Evolutionary conservation across 2,329 filamentous ascomycete species (phyloP), one percentile per base, ranked within the genome.

Genomic region (Lecanosticta acicola): DNA sequence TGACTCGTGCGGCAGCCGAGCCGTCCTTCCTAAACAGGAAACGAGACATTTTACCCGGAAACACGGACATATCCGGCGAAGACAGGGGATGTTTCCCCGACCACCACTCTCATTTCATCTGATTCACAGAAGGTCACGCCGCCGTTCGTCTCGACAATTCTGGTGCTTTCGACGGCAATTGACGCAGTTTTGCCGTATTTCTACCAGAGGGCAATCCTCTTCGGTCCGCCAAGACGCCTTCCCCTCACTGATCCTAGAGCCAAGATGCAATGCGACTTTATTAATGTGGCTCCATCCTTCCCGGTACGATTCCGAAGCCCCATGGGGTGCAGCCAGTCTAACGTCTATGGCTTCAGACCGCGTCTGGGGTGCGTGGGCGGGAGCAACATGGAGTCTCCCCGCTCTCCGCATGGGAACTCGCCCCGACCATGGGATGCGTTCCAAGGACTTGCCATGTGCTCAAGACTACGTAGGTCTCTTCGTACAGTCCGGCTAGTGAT

Each of bases 381-480:
- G 19, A 35, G 16, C 32, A 29, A 32, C 21, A 37, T 37, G 42
- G 41, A 42, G 32, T 39, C 13, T 32, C 29, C 39, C 44, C 39
- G 36, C 4, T 11, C 24, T 29, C 24, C 24, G 24, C 24, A 29
- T 29, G 24, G 24, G 24, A 29, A 29, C 24, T 29, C 24, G 24
- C 5, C 11, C 24, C 24, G 24, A 7, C 24, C 24, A 29, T 29
- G 24, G 7, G 7, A 29, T 29, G 24, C 7, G 11, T 33, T 17
- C 45, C 41, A 39, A 36, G 45, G n/a, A 24, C 9, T 29, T 48
- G 45, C 41, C 41, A 41, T 24, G 41, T n/a, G 24, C 24, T 11
- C 7, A 5, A 29, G 24, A 29, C 24, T 29, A 29, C 24, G 24
- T 29, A 29, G 24, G 24, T 29, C 5, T 11, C 24, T 29, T 11